These are phyloP conservation scores for Candida coleopterorum DNA, from an alignment of 805 yeast species.

Conservation along the genomic window DNA sequence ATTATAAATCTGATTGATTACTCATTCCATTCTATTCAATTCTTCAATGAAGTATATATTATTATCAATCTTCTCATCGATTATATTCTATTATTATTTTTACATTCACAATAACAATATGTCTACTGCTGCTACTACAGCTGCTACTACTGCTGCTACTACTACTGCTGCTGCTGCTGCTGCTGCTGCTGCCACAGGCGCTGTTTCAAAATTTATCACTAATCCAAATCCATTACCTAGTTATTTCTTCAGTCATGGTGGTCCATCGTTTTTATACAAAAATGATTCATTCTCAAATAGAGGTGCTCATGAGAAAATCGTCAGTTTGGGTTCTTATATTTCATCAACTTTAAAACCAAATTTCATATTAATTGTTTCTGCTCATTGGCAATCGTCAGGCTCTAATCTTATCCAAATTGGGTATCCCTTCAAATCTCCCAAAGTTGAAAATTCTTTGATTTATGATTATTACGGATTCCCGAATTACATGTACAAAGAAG, in stretches of 20 bases:
- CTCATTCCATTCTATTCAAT: too few species aligned
- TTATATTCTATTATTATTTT: background rate
- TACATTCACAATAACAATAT: background rate
- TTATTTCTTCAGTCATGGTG: conserved; percentile 77
- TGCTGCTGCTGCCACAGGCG: background rate
- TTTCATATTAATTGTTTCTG: conserved; percentile 62
- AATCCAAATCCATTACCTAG: conserved; percentile 44
- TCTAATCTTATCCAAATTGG: conserved; percentile 45
- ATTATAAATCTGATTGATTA: too few species aligned
- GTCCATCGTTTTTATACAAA: conserved; percentile 68
- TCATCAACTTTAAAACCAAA: conserved; percentile 52
- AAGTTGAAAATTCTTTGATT: conserved; percentile 48
- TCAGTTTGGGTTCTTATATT: conserved; percentile 49
- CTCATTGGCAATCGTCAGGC: conserved; percentile 65
- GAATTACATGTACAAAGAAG: conserved; percentile 52
- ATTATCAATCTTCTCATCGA: background rate
- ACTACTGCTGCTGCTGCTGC: background rate
- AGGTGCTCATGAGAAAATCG: conserved; percentile 57
- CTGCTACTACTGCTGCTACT: background rate
- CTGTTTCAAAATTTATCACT: conserved; percentile 7
- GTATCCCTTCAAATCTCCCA: conserved; percentile 20
- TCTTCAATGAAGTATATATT: background rate
- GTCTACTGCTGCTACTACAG: conserved; percentile 1
- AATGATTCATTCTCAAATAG: conserved; percentile 47
- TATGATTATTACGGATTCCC: conserved; percentile 81